Evolutionary conservation across 2,329 filamentous ascomycete genomes (phyloP), one percentile per base, ranked within the genome.

Genomic region (Escovopsis weberi): DNA sequence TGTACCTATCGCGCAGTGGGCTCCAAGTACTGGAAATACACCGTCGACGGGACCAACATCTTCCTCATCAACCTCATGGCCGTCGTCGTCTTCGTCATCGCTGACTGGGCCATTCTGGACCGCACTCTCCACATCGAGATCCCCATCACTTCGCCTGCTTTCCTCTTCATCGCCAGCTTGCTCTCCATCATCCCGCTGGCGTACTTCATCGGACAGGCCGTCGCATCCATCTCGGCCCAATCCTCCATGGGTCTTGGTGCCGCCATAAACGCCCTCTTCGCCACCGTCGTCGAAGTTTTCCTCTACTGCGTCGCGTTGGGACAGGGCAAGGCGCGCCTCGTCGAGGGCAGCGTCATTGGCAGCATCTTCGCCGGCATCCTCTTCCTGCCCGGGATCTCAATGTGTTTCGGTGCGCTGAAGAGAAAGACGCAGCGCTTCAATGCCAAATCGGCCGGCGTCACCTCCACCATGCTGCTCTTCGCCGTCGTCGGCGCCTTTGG

Each of bases 401-500:
- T 98, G 91, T 98, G 91, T 62, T 98, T 95, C 56, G 91, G 91
- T 37, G 93, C 93, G 15, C 81, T 98, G 57, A 94, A 94, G 66
- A 80, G 93, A 53, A 98, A 98, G 67, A 98, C 91, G 1, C 91
- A 98, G 59, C 81, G 91, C 36, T 98, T 98, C 72, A 98, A 98
- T 58, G 88, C 91, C 48, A 86, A 82, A 55, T 96, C 89, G 32
- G 91, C 91, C 28, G 87, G 91, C 57, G 91, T 96, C 32, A 96
- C 89, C 1, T 95, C 88, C 2, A 98, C 91, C 0, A 98, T 98
- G 91, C 67, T 98, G 44, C 71, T 98, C 9, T 98, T 98, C 58
- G 89, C 91, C 23, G 84, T 94, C 34, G 91, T 98, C 52, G 89
- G 85, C 47, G 86, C 89, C 8, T 98, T 98, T 61, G 83, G 89